Conservation (phyloP, 495 filamentous ascomycete genomes). For the Neurospora tetrasperma region DNA sequence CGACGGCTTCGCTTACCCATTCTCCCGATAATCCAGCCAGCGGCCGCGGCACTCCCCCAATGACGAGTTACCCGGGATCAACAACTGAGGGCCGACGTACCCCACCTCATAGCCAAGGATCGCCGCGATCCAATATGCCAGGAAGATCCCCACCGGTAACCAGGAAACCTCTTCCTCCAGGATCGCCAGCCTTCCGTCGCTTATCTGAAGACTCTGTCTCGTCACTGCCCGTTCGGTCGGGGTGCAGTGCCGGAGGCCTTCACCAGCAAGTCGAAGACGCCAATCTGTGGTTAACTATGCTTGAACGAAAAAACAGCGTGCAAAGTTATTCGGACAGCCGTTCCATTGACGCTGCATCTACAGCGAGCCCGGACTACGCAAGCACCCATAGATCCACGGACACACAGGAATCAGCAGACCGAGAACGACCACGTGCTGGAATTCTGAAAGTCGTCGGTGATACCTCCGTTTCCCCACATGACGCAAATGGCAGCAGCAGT, state of each 20-base stretch:
- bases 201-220: conserved; percentile 16
- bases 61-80: conserved; percentile 20
- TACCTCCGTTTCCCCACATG: conserved; percentile 22
- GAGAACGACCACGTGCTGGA: conserved; percentile 56
- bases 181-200: conserved; percentile 30
- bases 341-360: conserved; percentile 41
- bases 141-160: conserved; percentile 26
- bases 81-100: conserved; percentile 23
- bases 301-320: conserved; percentile 23
- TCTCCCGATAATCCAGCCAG: not conserved
- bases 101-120: conserved; percentile 21
- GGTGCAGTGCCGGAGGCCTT: conserved; percentile 51
- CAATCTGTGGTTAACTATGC: conserved; percentile 33
- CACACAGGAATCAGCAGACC: conserved; percentile 51
- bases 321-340: conserved; percentile 29
- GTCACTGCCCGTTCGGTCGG: conserved; percentile 14
- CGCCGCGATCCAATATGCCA: conserved; percentile 17
- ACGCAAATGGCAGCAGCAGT: not conserved
- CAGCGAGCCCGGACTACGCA: conserved; percentile 49
- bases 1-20: conserved; percentile 25
- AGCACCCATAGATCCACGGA: conserved; percentile 59
- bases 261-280: conserved; percentile 51
- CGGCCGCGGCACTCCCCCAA: conserved; percentile 8
- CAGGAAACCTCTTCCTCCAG: conserved; percentile 53
- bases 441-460: conserved; percentile 73